Conservation (phyloP, 352 stramenopile genomes). For the Phytophthora ramorum region DNA sequence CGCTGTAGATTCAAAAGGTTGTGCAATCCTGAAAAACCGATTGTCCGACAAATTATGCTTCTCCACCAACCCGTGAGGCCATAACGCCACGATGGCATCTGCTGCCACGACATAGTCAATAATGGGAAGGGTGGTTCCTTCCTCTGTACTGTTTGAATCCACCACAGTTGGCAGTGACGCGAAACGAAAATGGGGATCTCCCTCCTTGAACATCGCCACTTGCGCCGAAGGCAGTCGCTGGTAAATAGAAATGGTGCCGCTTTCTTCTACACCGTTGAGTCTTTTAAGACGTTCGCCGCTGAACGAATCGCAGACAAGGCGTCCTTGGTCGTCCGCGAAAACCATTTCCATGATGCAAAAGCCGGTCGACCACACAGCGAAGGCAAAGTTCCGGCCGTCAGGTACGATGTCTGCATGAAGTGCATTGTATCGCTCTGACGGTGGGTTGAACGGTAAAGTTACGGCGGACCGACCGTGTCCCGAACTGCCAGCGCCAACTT, state of each 20-base stretch:
- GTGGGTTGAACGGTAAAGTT: slow-evolving; percentile 33
- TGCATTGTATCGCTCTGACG: slow-evolving; percentile 39
- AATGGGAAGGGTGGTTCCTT: slow-evolving; percentile 13
- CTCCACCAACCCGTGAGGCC: slow-evolving; percentile 41
- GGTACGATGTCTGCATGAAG: slow-evolving; percentile 28
- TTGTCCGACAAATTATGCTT: slow-evolving; percentile 40
- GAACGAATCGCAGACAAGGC: slow-evolving; percentile 27
- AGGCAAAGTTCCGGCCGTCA: slow-evolving; percentile 34
- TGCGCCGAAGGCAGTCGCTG: slow-evolving; percentile 34
- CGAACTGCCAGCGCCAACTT: not conserved
- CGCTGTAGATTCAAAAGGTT: slow-evolving; percentile 15
- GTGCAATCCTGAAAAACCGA: slow-evolving; percentile 33
- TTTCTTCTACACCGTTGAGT: slow-evolving; percentile 1
- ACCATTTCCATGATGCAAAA: slow-evolving; percentile 51
- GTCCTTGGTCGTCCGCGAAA: slow-evolving; percentile 30
- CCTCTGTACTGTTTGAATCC: not conserved
- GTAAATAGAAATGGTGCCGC: slow-evolving; percentile 34
- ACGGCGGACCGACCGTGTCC: slow-evolving; percentile 5
- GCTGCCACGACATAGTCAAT: slow-evolving; percentile 31
- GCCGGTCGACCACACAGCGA: slow-evolving; percentile 47
- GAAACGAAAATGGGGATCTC: slow-evolving; percentile 23
- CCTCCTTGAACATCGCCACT: slow-evolving; percentile 37
- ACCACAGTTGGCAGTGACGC: slow-evolving; percentile 13
- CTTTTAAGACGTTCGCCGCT: slow-evolving; percentile 35
- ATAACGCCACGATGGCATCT: slow-evolving; percentile 39